phyloP scores from a whole-genome alignment of 148 eudicot genomes.

The Rhododendron williamsianum region DNA sequence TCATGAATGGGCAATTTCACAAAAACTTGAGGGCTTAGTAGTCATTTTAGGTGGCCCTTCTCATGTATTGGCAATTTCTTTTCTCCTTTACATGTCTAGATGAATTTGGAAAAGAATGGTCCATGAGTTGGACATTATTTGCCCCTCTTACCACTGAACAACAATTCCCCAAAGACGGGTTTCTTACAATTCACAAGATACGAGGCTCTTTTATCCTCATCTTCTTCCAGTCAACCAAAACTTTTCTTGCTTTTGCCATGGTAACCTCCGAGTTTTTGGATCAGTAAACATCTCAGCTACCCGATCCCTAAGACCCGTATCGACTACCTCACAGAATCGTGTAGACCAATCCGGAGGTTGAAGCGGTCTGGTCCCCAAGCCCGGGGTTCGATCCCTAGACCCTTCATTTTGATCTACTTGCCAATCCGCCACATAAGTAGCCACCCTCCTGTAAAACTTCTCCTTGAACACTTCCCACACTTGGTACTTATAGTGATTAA shows the following conservation, averaged over 20 bases:
- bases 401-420: conserved; percentile 27
- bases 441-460: conserved; percentile 38
- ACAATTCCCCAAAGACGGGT: background rate
- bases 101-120: too few relatives aligned
- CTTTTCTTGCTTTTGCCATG: conserved; percentile 28
- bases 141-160: too few relatives aligned
- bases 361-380: conserved; percentile 43
- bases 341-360: conserved; percentile 45
- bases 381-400: conserved; percentile 51
- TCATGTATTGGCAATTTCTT: too few relatives aligned
- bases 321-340: conserved; percentile 44
- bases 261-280: conserved; percentile 18
- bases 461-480: conserved; percentile 47
- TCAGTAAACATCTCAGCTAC: conserved; percentile 22
- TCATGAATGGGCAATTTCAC: too few relatives aligned
- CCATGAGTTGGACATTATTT: too few relatives aligned
- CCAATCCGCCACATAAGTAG: conserved; percentile 45
- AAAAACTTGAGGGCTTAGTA: too few relatives aligned
- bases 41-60: too few relatives aligned
- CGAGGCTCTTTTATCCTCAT: background rate
- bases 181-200: background rate
- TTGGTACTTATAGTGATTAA: conserved; percentile 56
- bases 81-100: too few relatives aligned
- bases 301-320: conserved; percentile 29
- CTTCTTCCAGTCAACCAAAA: background rate